A percentile compares a stretch with the other conserved stretches of the same genome.
phyloP scores from a whole-genome alignment of 2,329 filamentous ascomycete species.

The Colletotrichum eleusines region DNA sequence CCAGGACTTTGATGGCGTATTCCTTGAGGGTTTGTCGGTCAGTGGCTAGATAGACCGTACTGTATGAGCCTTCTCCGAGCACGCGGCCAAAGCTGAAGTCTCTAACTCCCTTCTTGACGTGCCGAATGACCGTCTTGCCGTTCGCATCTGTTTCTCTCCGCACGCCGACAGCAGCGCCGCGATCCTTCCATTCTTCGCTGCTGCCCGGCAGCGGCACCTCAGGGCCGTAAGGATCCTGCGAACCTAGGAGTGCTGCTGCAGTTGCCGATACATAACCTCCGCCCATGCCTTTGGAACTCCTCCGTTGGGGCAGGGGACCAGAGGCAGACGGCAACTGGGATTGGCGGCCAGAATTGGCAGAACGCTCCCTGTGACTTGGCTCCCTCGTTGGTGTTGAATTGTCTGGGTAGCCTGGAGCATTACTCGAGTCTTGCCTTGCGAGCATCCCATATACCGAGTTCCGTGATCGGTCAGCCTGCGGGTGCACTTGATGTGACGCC shows the following conservation, averaged over 20 bases:
- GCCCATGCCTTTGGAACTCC: conserved; percentile 79
- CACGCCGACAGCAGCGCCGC: conserved; percentile 87
- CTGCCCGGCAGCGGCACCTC: conserved; percentile 64
- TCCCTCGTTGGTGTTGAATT: conserved; percentile 73
- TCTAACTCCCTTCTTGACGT: conserved; percentile 96
- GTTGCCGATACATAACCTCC: conserved; percentile 63
- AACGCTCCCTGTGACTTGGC: conserved; percentile 74
- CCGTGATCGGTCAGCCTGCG: conserved; percentile 69
- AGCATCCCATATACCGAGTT: conserved; percentile 68
- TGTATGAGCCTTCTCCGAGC: conserved; percentile 96
- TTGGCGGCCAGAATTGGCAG: conserved; percentile 73
- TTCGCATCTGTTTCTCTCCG: conserved; percentile 87
- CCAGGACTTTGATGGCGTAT: conserved; percentile 97
- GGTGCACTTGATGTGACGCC: conserved; percentile 60
- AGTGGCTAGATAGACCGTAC: conserved; percentile 91
- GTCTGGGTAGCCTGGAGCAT: conserved; percentile 69
- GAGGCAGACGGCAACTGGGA: conserved; percentile 63
- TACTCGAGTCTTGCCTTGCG: conserved; percentile 72
- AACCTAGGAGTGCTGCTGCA: conserved; percentile 58
- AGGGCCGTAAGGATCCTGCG: conserved; percentile 49
- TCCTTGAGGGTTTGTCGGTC: conserved; percentile 95
- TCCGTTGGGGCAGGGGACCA: conserved; percentile 77
- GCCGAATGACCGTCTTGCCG: conserved; percentile 83
- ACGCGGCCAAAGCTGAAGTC: conserved; percentile 95
- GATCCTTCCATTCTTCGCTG: conserved; percentile 96